phyloP scores from a whole-genome alignment of 169 alveolate genomes.

The Toxoplasma gondii region DNA sequence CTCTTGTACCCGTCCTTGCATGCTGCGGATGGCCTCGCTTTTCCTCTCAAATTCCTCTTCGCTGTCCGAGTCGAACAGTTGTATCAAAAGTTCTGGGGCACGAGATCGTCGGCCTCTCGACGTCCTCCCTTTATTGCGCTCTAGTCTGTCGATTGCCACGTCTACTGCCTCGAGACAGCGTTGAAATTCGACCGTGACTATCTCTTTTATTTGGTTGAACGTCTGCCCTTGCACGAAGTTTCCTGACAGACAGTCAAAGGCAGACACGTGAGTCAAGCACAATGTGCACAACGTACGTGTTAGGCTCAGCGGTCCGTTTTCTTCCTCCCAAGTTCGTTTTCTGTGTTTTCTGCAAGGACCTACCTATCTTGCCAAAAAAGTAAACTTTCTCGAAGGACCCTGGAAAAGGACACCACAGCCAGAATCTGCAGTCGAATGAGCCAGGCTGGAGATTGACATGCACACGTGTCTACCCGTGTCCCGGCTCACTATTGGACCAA shows the following conservation, averaged over 20 bases:
- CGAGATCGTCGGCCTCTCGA: neutral
- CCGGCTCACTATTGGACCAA: too few species aligned
- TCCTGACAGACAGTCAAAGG: neutral
- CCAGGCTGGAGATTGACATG: too few species aligned
- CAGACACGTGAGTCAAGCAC: neutral
- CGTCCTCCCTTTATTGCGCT: neutral
- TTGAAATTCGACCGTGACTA: neutral
- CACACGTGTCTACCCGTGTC: too few species aligned
- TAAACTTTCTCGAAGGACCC: neutral
- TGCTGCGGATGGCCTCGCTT: neutral
- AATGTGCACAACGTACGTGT: too few species aligned
- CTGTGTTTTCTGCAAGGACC: neutral
- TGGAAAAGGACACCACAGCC: neutral
- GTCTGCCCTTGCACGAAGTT: neutral
- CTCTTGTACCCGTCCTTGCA: neutral
- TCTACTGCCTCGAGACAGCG: neutral
- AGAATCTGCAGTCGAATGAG: neutral
- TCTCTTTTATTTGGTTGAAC: neutral
- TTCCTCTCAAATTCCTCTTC: neutral
- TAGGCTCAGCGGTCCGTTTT: too few species aligned
- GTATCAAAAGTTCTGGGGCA: neutral
- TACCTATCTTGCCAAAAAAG: neutral
- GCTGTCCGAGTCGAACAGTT: neutral
- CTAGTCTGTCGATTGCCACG: neutral
- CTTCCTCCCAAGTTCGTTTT: too few species aligned